Evolutionary conservation across 208 protist genomes (phyloP).

Genomic region (Acanthamoeba healyi): DNA sequence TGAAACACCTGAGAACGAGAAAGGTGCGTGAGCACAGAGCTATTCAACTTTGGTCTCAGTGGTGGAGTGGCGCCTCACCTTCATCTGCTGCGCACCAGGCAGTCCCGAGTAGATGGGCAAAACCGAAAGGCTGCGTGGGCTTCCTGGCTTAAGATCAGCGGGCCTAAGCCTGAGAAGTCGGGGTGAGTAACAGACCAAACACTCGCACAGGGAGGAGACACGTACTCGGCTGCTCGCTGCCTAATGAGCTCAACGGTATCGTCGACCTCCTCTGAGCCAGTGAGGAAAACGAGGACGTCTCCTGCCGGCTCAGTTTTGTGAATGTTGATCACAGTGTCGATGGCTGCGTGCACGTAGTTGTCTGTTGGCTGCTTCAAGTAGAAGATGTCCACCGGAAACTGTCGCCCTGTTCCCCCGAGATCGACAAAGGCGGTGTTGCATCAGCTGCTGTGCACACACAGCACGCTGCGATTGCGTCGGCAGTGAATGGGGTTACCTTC

Average conservation of each 20-base stretch:
- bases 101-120: constrained; percentile 86
- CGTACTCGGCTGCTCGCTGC: constrained; percentile 27
- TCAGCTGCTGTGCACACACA: too few relatives aligned
- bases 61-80: neutral
- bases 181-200: too few relatives aligned
- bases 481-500: constrained; percentile 52
- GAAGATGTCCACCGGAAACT: constrained; percentile 86
- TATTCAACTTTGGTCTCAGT: too few relatives aligned
- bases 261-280: constrained; percentile 92
- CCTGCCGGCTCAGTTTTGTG: constrained; percentile 80
- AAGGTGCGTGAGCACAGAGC: neutral
- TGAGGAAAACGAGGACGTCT: constrained; percentile 91
- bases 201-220: too few relatives aligned
- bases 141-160: neutral
- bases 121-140: constrained; percentile 37
- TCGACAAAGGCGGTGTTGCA: neutral
- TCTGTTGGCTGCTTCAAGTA: constrained; percentile 77
- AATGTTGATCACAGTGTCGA: constrained; percentile 83
- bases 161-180: constrained; percentile 47
- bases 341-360: constrained; percentile 83
- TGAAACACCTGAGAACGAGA: constrained; percentile 75
- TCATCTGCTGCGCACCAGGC: constrained; percentile 80
- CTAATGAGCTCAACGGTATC: constrained; percentile 30
- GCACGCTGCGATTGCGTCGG: neutral
- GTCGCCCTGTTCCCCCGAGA: constrained; percentile 88